Evolutionary conservation across 768 basidiomycete genomes (phyloP).

Genomic region (Rhizopogon vesiculosus): DNA sequence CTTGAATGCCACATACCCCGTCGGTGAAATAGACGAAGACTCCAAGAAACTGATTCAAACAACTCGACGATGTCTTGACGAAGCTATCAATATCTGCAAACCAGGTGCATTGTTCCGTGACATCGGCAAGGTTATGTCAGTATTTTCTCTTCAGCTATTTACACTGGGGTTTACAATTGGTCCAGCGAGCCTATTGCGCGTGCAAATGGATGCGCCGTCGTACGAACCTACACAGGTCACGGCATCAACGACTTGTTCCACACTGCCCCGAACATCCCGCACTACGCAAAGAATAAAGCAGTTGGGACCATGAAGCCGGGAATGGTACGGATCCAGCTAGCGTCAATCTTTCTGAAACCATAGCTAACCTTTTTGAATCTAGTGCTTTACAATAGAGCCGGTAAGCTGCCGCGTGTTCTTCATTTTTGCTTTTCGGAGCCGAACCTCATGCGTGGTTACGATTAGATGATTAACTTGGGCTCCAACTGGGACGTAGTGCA

Average conservation of each 20-base stretch:
- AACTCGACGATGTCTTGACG: conserved; percentile 80
- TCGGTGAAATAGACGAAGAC: conserved; percentile 80
- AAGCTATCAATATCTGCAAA: conserved; percentile 88
- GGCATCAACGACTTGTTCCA: conserved; percentile 89
- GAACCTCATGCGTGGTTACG: conserved; percentile 11
- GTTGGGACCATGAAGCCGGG: conserved; percentile 91
- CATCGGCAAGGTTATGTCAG: conserved; percentile 82
- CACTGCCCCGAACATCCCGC: conserved; percentile 80
- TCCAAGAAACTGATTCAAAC: conserved; percentile 78
- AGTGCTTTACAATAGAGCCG: conserved; percentile 78
- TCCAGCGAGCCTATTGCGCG: conserved; percentile 80
- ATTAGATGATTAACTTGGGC: conserved; percentile 90
- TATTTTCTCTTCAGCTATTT: conserved; percentile 7
- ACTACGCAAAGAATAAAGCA: conserved; percentile 93
- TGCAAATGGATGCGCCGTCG: conserved; percentile 81
- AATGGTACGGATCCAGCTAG: conserved; percentile 53
- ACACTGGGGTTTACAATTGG: conserved; percentile 7
- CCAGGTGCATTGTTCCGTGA: conserved; percentile 90
- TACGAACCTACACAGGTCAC: conserved; percentile 89
- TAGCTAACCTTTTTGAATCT: conserved; percentile 1
- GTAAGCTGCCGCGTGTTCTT: conserved; percentile 32
- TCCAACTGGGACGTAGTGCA: conserved; percentile 70
- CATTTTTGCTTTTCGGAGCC: conserved; percentile 1
- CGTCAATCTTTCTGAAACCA: not conserved
- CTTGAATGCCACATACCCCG: conserved; percentile 90